Evolutionary conservation across 2,329 filamentous ascomycete species (phyloP), one percentile per base, ranked within the genome.

Genomic region (Phaeosphaeria sp.): DNA sequence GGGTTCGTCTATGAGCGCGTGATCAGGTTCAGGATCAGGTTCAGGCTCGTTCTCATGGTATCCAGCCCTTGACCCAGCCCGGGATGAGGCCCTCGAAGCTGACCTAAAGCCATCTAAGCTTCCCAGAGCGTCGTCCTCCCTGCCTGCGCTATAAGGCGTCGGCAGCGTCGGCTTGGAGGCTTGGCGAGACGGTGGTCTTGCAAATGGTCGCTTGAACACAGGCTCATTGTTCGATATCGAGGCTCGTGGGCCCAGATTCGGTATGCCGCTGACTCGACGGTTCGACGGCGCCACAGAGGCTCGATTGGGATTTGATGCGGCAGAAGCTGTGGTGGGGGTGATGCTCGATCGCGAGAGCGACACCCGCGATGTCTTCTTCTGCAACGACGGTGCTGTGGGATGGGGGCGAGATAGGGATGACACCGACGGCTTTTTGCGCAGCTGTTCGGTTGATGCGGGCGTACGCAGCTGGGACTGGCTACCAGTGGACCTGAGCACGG

Each of bases 401-500:
- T 4, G 65, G 49, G 56, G 58, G 15, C 65, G 58, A 36, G 66
- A 64, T 33, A 74, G 51, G 33, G 67, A 67, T 44, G 70, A 67
- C 17, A 70, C 27, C 15, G 74, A 76, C 10, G 72, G 63, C 59
- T 71, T 73, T 65, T 71, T 73, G 62, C 64, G 68, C 59, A 73
- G 48, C 59, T 78, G 80, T 36, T 84, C 83, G 64, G 77, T 77
- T 75, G 79, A 50, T 0, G 82, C 78, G 17, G 81, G 74, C 51
- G 65, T 39, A 2, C 80, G 80, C 54, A 84, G 68, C 30, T 79
- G 75, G 58, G 75, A 78, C 36, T 76, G 70, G 59, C 69, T 75
- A 43, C 50, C 64, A 43, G 77, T 75, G 44, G 79, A 59, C 41
- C 69, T 67, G 46, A 75, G 83, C 59, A 85, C 76, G 13, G 85